Percentiles rank a stretch among this genome's conserved stretches.
Conservation (phyloP, 2,329 filamentous ascomycete species). For the Aciculosporium take region DNA sequence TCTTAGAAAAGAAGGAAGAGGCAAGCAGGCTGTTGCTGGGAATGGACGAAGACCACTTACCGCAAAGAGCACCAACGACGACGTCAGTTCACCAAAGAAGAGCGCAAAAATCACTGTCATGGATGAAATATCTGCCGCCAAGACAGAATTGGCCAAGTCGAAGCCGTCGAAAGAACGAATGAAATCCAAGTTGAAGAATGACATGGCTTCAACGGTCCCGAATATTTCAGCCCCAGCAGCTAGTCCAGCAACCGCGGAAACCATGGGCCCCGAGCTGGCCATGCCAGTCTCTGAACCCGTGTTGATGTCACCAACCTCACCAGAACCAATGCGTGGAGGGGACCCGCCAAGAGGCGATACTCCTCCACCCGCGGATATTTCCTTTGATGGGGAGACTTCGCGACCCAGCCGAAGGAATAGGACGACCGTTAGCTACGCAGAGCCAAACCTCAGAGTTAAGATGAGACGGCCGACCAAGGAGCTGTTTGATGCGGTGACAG, state of each 20-base stretch:
- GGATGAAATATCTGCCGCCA: conserved; percentile 26
- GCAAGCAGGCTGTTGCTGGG: conserved; percentile 15
- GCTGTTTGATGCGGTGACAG: conserved; percentile 57
- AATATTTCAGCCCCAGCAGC: conserved; percentile 8
- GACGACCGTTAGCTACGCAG: conserved; percentile 62
- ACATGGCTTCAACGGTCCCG: conserved; percentile 11
- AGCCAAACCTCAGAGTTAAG: conserved; percentile 68
- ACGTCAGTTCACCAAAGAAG: conserved; percentile 45
- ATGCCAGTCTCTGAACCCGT: conserved; percentile 24
- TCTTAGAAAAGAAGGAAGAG: conserved; percentile 26
- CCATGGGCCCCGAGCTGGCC: conserved; percentile 11
- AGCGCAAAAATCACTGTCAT: conserved; percentile 16
- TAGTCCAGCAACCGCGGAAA: conserved; percentile 7
- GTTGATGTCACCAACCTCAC: conserved; percentile 33
- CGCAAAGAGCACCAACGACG: conserved; percentile 46
- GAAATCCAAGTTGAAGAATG: conserved; percentile 16
- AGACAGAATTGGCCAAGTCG: conserved; percentile 20
- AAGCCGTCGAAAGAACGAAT: conserved; percentile 14
- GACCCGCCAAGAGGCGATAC: conserved; percentile 33
- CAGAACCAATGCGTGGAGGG: conserved; percentile 25
- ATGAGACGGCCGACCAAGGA: conserved; percentile 72
- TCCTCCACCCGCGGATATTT: conserved; percentile 45
- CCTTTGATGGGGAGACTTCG: conserved; percentile 38
- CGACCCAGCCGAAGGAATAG: conserved; percentile 54
- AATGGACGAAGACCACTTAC: conserved; percentile 33